These are phyloP conservation scores for Metschnikowia cerradonensis DNA, from an alignment of 805 yeast species.

Conservation along the genomic window DNA sequence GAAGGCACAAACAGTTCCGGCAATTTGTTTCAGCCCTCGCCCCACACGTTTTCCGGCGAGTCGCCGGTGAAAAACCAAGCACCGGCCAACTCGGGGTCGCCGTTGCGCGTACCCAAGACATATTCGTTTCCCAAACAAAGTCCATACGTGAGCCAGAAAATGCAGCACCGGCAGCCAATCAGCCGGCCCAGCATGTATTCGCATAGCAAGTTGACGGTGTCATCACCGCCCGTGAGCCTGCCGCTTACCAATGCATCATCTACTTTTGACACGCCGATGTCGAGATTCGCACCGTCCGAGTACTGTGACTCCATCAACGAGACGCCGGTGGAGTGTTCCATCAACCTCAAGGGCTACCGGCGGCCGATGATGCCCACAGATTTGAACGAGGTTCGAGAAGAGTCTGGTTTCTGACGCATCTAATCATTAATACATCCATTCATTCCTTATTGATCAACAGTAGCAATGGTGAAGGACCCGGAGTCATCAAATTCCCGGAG, in stretches of 20 bases:
- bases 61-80: not conserved
- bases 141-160: not conserved
- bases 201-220: slow-evolving; percentile 7
- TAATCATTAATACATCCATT: not conserved
- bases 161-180: slow-evolving; percentile 4
- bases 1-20: slow-evolving; percentile 14
- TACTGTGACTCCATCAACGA: slow-evolving; percentile 38
- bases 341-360: slow-evolving; percentile 12
- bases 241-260: slow-evolving; percentile 25
- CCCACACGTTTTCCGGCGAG: not conserved
- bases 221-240: slow-evolving; percentile 34
- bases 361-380: slow-evolving; percentile 2
- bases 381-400: slow-evolving; percentile 9
- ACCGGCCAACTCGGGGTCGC: not conserved
- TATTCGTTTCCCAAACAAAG: slow-evolving; percentile 5
- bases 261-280: slow-evolving; percentile 20
- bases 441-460: too few relatives aligned
- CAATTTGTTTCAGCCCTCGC: slow-evolving; percentile 3
- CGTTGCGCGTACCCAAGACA: not conserved
- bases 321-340: slow-evolving; percentile 35
- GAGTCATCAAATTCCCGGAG: too few relatives aligned
- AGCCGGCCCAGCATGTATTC: slow-evolving; percentile 10
- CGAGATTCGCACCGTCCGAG: slow-evolving; percentile 15
- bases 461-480: too few relatives aligned
- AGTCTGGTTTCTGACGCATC: slow-evolving; percentile 1